Base-by-base conservation (phyloP, 257 asterid species). In the Forsythia viridissima region DNA sequence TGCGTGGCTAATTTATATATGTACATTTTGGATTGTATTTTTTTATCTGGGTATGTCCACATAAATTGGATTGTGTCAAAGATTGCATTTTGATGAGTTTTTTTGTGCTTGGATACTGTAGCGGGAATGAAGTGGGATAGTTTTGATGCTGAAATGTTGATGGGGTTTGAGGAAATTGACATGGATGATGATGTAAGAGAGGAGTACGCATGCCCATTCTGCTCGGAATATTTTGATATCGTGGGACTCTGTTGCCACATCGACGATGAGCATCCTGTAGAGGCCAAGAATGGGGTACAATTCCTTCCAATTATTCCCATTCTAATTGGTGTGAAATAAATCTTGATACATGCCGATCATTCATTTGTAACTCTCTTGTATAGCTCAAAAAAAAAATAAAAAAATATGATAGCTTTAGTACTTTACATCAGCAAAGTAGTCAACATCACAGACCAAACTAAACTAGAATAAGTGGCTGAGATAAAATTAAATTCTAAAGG, bases 191-290 rank as follows among this genome's bases (percentile, higher is more conserved):
- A 90, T 75, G 73, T 86, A 55, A 84, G 94, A 80, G 94, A 91
- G 80, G 97, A 93, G 85, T 90, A 85, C 77, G 90, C 90, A 9
- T 91, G 98, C 80, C 95, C 93, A 20, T 91, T 90, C 76, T 93
- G 97, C 82, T 76, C 94, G 0, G 97, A 91, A 46, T 89, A 87
- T 82, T 93, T 88, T 36, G 97, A 93, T 81, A 90, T 91, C 6
- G 91, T 93, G 61, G 94, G 97, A 48, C 91, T 93, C 30, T 93
- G 94, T 83, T 93, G 96, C 87, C 98, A 93, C 83, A 89, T 93
- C 10, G 96, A 91, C 70, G 97, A 93, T 30, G 97, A 91, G 84
- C 97, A 93, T 86, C 96, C 97, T 78, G 89, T 84, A 37, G 97
- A 93, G 82, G 96, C 97, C 74, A 86, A 30, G 80, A 90, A 90